A percentile compares a stretch with the other conserved stretches of the same genome.
Evolutionary conservation across 176 grass and related monocot genomes (phyloP).

Genomic region (Lolium multiflorum): DNA sequence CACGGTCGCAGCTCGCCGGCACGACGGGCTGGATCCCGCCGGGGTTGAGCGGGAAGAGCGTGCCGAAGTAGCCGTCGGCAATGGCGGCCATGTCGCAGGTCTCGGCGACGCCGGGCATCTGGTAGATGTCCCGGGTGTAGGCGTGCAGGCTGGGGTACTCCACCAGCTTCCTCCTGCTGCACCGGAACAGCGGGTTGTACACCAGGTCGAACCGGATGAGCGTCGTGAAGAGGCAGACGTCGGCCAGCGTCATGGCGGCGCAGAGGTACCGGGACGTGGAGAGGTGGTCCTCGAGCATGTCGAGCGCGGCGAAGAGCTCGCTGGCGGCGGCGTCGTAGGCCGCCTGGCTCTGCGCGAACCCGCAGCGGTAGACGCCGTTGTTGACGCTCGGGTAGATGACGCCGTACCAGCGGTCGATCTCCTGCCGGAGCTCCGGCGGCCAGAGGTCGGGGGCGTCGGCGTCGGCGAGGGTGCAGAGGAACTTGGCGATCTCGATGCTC

Average conservation of each 20-base stretch:
- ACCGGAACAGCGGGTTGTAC: slow-evolving; percentile 90
- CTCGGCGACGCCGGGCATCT: slow-evolving; percentile 73
- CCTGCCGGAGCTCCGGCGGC: slow-evolving; percentile 65
- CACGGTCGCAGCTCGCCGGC: slow-evolving; percentile 55
- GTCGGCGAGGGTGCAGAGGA: slow-evolving; percentile 58
- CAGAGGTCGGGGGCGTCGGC: slow-evolving; percentile 50
- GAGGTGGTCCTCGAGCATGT: slow-evolving; percentile 74
- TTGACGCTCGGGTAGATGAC: slow-evolving; percentile 85
- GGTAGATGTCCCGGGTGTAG: slow-evolving; percentile 89
- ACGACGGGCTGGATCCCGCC: slow-evolving; percentile 68
- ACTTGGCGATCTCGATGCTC: slow-evolving; percentile 90
- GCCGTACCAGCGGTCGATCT: slow-evolving; percentile 86
- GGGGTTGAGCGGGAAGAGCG: slow-evolving; percentile 87
- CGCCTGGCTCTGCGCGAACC: slow-evolving; percentile 92
- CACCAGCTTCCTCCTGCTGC: slow-evolving; percentile 77
- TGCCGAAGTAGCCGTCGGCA: slow-evolving; percentile 81
- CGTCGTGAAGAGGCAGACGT: slow-evolving; percentile 96
- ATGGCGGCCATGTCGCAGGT: slow-evolving; percentile 88
- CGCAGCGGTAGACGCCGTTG: slow-evolving; percentile 93
- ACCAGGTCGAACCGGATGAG: slow-evolving; percentile 84
- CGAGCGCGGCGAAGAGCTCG: slow-evolving; percentile 70
- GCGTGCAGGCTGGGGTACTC: slow-evolving; percentile 87
- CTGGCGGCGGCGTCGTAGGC: slow-evolving; percentile 73
- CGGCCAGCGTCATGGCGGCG: slow-evolving; percentile 70
- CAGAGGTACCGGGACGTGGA: slow-evolving; percentile 71